Percentiles rank a stretch among this genome's conserved stretches.
phyloP scores from a whole-genome alignment of 2,329 filamentous ascomycete genomes.

The Mycocentrospora acerina region DNA sequence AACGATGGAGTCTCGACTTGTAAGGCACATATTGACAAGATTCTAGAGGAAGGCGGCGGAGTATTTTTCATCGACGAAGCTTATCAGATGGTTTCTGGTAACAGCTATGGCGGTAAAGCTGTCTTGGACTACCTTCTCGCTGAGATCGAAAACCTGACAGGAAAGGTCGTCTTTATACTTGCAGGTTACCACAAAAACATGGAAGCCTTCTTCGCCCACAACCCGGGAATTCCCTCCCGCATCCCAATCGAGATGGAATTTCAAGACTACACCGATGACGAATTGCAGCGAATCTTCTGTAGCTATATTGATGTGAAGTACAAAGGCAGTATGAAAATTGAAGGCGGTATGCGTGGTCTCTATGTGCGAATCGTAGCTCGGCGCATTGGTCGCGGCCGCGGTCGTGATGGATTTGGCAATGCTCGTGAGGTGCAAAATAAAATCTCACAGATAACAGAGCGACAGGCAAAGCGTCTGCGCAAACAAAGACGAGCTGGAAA shows the following conservation, averaged over 20 bases:
- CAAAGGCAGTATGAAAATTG: conserved; percentile 57
- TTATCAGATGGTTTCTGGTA: conserved; percentile 67
- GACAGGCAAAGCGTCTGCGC: conserved; percentile 61
- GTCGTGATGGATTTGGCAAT: conserved; percentile 70
- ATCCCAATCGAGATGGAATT: conserved; percentile 69
- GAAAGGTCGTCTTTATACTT: conserved; percentile 70
- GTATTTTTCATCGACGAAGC: conserved; percentile 78
- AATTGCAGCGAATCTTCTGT: conserved; percentile 64
- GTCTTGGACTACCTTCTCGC: conserved; percentile 72
- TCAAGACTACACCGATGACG: conserved; percentile 66
- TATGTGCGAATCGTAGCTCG: conserved; percentile 65
- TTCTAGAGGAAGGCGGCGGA: conserved; percentile 64
- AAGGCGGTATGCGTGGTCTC: conserved; percentile 60
- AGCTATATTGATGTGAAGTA: conserved; percentile 59
- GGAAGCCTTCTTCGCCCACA: conserved; percentile 75
- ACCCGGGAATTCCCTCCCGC: conserved; percentile 68
- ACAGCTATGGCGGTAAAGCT: conserved; percentile 57
- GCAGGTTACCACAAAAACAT: conserved; percentile 75
- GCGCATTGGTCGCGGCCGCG: conserved; percentile 63
- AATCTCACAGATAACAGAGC: conserved; percentile 54
- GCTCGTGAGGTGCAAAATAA: conserved; percentile 68
- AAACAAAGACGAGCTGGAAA: conserved; percentile 47
- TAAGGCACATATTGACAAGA: conserved; percentile 57
- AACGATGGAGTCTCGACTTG: conserved; percentile 61
- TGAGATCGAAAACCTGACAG: conserved; percentile 70